phyloP scores from a whole-genome alignment of 352 stramenopile species.

The Pythium brassicae region DNA sequence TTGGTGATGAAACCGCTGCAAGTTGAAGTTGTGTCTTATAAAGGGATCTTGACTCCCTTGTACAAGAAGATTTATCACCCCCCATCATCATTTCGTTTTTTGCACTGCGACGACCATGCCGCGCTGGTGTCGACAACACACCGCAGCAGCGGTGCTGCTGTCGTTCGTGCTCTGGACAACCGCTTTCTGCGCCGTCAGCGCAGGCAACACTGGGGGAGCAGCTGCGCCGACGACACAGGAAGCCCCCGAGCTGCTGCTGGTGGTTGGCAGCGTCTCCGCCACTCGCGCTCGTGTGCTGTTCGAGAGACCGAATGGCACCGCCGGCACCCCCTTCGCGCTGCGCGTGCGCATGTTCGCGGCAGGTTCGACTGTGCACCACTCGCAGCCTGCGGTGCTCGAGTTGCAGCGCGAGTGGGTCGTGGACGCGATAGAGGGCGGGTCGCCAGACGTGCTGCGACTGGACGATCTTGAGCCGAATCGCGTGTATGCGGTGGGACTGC shows the following conservation, averaged over 20 bases:
- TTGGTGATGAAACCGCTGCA: not conserved
- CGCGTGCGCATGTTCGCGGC: slow-evolving; percentile 14
- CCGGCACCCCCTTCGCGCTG: slow-evolving; percentile 4
- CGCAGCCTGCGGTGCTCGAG: not conserved
- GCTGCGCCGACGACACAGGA: too few species aligned
- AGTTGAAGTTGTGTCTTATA: slow-evolving; percentile 2
- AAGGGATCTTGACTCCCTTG: too few species aligned
- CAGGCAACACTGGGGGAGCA: too few species aligned
- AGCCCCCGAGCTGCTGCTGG: slow-evolving; percentile 16
- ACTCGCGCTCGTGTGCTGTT: slow-evolving; percentile 43
- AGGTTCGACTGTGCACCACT: not conserved
- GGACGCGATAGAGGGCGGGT: not conserved
- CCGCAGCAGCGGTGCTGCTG: too few species aligned
- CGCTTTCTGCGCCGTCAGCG: too few species aligned
- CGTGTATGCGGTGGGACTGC: slow-evolving; percentile 30
- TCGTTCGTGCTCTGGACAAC: too few species aligned
- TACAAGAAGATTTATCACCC: not conserved
- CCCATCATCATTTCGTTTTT: not conserved
- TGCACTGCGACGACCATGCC: not conserved
- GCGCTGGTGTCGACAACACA: too few species aligned
- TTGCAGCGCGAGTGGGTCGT: slow-evolving; percentile 5
- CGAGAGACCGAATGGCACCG: slow-evolving; percentile 21
- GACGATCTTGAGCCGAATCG: slow-evolving; percentile 26
- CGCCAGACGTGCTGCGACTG: slow-evolving; percentile 28
- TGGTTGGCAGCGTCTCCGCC: slow-evolving; percentile 45